Percentiles rank a stretch among this genome's conserved stretches.
Evolutionary conservation across 2,329 filamentous ascomycete species (phyloP).

Genomic region (Trichoderma brevicompactum): DNA sequence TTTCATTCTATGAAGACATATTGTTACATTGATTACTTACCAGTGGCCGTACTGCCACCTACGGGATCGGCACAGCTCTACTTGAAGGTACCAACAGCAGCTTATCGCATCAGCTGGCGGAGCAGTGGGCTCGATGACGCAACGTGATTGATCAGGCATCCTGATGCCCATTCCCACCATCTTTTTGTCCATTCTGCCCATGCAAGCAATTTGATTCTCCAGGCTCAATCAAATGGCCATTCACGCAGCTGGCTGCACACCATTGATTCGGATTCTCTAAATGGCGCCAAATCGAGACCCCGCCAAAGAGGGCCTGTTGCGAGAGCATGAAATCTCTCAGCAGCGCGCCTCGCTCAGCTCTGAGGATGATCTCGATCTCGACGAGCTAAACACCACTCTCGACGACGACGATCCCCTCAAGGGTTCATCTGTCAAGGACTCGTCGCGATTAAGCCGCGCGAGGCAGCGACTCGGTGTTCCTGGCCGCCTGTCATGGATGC

Average conservation of each 20-base stretch:
- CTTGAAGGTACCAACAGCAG: background rate
- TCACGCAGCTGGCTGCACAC: background rate
- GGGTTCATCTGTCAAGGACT: background rate
- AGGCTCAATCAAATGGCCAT: background rate
- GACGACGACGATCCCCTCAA: background rate
- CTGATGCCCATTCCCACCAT: background rate
- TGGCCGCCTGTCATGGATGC: constrained; percentile 19
- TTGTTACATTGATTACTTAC: too few species aligned
- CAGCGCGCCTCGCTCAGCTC: constrained; percentile 17
- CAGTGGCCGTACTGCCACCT: too few species aligned
- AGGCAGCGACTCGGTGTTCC: background rate
- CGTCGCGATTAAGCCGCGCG: background rate
- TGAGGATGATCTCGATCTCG: constrained; percentile 27
- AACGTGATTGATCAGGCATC: constrained; percentile 9
- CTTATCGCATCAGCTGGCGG: background rate
- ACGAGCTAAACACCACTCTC: constrained; percentile 18
- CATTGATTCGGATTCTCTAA: background rate
- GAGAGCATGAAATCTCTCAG: background rate
- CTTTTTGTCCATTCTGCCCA: background rate
- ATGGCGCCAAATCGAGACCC: constrained; percentile 21
- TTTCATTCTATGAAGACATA: too few species aligned
- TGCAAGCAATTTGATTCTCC: background rate
- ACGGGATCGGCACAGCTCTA: too few species aligned
- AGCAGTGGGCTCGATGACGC: constrained; percentile 12
- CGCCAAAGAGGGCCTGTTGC: constrained; percentile 27